A percentile compares a stretch with the other conserved stretches of the same genome.
Conservation (phyloP, 2,329 filamentous ascomycete species). For the Ophiosphaerella herpotricha region DNA sequence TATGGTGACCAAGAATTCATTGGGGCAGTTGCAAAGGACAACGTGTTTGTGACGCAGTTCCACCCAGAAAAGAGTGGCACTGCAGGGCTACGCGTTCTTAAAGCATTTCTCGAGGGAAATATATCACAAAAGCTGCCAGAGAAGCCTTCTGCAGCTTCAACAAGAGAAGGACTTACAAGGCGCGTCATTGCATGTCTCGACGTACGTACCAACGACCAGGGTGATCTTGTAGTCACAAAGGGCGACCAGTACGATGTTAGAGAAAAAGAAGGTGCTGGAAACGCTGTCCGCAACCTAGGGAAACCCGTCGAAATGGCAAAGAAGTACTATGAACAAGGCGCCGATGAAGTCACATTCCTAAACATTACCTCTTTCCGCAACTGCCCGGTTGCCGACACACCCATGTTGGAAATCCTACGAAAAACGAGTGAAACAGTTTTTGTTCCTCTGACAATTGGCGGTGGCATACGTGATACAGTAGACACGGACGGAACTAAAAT, state of each 20-base stretch:
- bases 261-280: slow-evolving; percentile 70
- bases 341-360: slow-evolving; percentile 95
- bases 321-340: slow-evolving; percentile 93
- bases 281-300: slow-evolving; percentile 83
- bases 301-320: slow-evolving; percentile 95
- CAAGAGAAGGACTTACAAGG: slow-evolving; percentile 76
- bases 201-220: slow-evolving; percentile 89
- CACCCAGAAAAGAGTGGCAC: slow-evolving; percentile 97
- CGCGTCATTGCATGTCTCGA: slow-evolving; percentile 95
- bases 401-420: slow-evolving; percentile 93
- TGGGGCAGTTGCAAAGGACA: slow-evolving; percentile 82
- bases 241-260: slow-evolving; percentile 98
- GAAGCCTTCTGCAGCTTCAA: slow-evolving; percentile 31
- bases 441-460: slow-evolving; percentile 92
- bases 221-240: slow-evolving; percentile 96
- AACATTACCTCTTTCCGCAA: slow-evolving; percentile 99
- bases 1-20: slow-evolving; percentile 92
- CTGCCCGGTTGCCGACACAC: slow-evolving; percentile 86
- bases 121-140: slow-evolving; percentile 60
- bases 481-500: slow-evolving; percentile 86
- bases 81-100: slow-evolving; percentile 81
- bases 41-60: slow-evolving; percentile 91
- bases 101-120: slow-evolving; percentile 81
- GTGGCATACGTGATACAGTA: slow-evolving; percentile 89
- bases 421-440: slow-evolving; percentile 89